Percentiles rank a stretch among this genome's conserved stretches.
Evolutionary conservation across 805 yeast genomes (phyloP).

Genomic region (Candida pseudoglaebosa): DNA sequence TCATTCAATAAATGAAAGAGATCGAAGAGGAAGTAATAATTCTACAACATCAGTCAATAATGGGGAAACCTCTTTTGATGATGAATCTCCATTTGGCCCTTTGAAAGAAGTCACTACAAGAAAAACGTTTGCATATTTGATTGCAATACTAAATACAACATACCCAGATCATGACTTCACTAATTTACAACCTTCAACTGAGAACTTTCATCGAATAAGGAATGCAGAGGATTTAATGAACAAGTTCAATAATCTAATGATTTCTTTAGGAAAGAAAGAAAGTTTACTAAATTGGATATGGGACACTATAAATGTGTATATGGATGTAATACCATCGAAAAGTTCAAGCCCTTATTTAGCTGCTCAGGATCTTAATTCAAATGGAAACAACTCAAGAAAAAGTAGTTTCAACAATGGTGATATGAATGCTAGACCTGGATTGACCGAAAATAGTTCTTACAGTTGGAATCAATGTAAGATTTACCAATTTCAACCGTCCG

Average conservation of each 20-base stretch:
- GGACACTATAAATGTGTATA: conserved; percentile 82
- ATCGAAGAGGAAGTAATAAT: conserved; percentile 23
- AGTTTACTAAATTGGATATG: conserved; percentile 64
- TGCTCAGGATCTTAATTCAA: conserved; percentile 7
- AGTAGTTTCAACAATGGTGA: conserved; percentile 19
- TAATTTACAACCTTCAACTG: conserved; percentile 75
- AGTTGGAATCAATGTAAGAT: conserved; percentile 48
- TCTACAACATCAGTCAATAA: conserved; percentile 10
- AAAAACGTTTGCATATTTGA: conserved; percentile 83
- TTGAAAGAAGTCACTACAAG: conserved; percentile 80
- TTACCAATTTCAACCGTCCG: conserved; percentile 60
- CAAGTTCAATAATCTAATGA: conserved; percentile 72
- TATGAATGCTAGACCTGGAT: conserved; percentile 1
- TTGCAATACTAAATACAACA: conserved; percentile 85
- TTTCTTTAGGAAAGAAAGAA: conserved; percentile 42
- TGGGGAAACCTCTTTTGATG: conserved; percentile 14
- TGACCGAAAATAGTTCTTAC: conserved; percentile 6
- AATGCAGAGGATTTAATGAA: conserved; percentile 48
- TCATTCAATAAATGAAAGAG: conserved; percentile 18
- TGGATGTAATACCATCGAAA: conserved; percentile 52
- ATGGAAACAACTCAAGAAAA: conserved; percentile 22
- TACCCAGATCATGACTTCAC: conserved; percentile 97
- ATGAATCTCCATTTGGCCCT: conserved; percentile 85
- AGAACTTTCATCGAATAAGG: conserved; percentile 37
- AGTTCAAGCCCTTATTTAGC: conserved; percentile 19